These are phyloP conservation scores for Populus davidiana DNA, from an alignment of 345 rosid genomes.

Conservation along the genomic window DNA sequence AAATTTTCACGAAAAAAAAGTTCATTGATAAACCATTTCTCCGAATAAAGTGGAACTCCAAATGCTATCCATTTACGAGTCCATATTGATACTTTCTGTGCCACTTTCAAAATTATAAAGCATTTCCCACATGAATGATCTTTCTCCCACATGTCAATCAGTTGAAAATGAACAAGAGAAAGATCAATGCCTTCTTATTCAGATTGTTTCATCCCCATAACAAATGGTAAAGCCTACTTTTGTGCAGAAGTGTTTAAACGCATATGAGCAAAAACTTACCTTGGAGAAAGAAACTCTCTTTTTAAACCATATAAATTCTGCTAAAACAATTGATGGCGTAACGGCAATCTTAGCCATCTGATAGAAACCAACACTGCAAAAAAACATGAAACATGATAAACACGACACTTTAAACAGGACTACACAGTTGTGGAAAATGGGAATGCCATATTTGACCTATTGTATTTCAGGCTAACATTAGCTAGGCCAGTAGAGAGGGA, in stretches of 20 bases:
- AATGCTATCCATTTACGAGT: neutral
- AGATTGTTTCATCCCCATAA: neutral
- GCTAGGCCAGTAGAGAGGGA: slow-evolving; percentile 94
- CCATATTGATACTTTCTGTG: neutral
- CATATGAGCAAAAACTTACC: slow-evolving; percentile 37
- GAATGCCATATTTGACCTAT: slow-evolving; percentile 48
- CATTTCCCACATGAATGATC: neutral
- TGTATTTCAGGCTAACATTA: slow-evolving; percentile 94
- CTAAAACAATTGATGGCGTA: slow-evolving; percentile 88
- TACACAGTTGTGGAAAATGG: neutral
- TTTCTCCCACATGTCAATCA: neutral
- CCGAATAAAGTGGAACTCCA: neutral
- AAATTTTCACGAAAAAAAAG: neutral
- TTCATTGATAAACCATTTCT: neutral
- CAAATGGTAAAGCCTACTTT: neutral
- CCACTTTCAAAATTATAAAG: neutral
- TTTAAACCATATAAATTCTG: slow-evolving; percentile 71
- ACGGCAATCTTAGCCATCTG: slow-evolving; percentile 97
- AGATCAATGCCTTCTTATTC: neutral
- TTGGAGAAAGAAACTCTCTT: slow-evolving; percentile 70
- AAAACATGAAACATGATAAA: neutral
- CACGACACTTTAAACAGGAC: neutral
- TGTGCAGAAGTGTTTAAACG: neutral
- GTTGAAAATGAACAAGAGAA: neutral
- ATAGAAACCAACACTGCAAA: slow-evolving; percentile 82